Conservation (phyloP, 345 rosid species). For the Salix dunnii region DNA sequence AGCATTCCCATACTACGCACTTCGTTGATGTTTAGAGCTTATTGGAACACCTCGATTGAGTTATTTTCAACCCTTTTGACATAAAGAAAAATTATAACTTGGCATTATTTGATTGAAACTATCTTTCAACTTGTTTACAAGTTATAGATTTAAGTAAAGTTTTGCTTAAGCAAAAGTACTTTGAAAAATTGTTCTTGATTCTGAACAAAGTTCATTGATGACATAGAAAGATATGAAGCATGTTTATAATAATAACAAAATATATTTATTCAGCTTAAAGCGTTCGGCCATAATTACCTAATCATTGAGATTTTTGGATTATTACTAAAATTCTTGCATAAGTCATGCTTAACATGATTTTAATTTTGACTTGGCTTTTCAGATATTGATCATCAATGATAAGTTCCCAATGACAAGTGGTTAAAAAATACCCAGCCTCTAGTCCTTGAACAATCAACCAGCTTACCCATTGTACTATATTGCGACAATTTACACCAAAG, state of each 20-base stretch:
- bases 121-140: neutral
- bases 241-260: neutral
- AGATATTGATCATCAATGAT: neutral
- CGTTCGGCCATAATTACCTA: neutral
- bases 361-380: neutral
- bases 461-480: constrained; percentile 97
- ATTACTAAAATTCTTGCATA: neutral
- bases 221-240: neutral
- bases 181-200: neutral
- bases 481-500: constrained; percentile 89
- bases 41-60: neutral
- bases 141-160: neutral
- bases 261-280: neutral
- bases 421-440: neutral
- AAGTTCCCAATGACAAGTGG: neutral
- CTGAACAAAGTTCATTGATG: neutral
- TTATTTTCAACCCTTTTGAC: too few relatives aligned
- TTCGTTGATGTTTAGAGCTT: neutral
- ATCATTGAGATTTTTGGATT: neutral
- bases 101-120: neutral
- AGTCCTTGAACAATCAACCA: neutral
- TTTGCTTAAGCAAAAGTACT: neutral
- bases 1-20: neutral
- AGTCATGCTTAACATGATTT: neutral
- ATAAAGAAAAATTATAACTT: too few relatives aligned